Conservation (phyloP, 192 early-diverging fungal genomes). For the Gamsiella multidivaricata region DNA sequence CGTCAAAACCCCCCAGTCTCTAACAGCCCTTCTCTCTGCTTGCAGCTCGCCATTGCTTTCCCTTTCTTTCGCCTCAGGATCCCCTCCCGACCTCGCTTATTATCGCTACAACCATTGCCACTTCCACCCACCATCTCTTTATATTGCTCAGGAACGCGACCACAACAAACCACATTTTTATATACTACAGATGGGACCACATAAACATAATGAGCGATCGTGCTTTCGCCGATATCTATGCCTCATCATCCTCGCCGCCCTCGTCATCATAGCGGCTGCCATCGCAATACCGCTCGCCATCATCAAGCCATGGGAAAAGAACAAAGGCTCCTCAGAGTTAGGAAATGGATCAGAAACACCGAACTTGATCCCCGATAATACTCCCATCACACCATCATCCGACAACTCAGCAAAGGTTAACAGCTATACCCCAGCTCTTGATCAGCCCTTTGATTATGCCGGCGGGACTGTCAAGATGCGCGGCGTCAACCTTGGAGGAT, state of each 20-base stretch:
- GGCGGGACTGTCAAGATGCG: slow-evolving; percentile 57
- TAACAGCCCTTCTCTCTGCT: no score
- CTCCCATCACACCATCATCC: slow-evolving; percentile 14
- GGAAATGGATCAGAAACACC: not conserved
- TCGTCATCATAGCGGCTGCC: slow-evolving; percentile 21
- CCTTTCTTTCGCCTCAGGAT: no score
- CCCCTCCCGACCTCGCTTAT: no score
- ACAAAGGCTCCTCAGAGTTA: not conserved
- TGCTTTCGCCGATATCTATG: slow-evolving; percentile 25
- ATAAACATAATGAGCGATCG: slow-evolving; percentile 11
- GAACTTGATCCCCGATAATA: not conserved
- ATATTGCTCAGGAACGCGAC: not conserved
- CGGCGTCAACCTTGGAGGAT: slow-evolving; percentile 79
- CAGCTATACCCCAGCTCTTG: slow-evolving; percentile 54
- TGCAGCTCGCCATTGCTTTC: no score
- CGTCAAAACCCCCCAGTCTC: no score
- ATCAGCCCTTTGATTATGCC: slow-evolving; percentile 55
- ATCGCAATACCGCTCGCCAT: slow-evolving; percentile 22
- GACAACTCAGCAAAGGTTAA: slow-evolving; percentile 49
- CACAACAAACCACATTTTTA: not conserved
- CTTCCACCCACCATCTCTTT: not conserved
- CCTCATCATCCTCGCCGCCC: slow-evolving; percentile 9
- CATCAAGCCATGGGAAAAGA: slow-evolving; percentile 37
- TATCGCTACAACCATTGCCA: no score
- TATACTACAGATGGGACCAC: not conserved